phyloP scores from a whole-genome alignment of 2,329 filamentous ascomycete species.

The Claviceps pazoutovae region DNA sequence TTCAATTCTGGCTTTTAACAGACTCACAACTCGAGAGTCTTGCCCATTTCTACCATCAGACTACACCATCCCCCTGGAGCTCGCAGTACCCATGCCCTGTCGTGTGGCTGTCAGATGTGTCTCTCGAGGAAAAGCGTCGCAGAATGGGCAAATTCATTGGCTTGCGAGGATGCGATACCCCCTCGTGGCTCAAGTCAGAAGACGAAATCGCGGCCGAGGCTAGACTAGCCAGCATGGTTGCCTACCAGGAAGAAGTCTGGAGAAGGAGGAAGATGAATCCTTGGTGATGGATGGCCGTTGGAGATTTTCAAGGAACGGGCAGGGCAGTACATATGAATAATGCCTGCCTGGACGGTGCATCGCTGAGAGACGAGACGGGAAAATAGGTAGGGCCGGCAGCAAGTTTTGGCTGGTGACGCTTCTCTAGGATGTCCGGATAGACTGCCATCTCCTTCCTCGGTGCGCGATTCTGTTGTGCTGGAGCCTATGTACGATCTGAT shows the following conservation, averaged over 20 bases:
- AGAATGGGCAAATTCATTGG: constrained; percentile 65
- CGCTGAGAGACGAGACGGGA: too few relatives aligned
- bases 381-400: background rate
- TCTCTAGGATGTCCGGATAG: too few relatives aligned
- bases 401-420: background rate
- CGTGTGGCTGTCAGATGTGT: constrained; percentile 39
- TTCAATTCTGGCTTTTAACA: constrained; percentile 62
- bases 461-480: too few relatives aligned
- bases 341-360: too few relatives aligned
- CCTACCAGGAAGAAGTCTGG: constrained; percentile 31
- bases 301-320: too few relatives aligned
- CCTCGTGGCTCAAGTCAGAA: constrained; percentile 25
- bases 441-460: too few relatives aligned
- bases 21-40: constrained; percentile 55
- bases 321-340: too few relatives aligned
- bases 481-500: too few relatives aligned
- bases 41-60: constrained; percentile 62
- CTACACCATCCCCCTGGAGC: constrained; percentile 39
- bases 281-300: constrained; percentile 8
- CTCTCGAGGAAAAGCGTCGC: constrained; percentile 53
- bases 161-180: constrained; percentile 40
- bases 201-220: constrained; percentile 34
- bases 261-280: constrained; percentile 30
- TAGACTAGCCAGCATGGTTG: constrained; percentile 19
- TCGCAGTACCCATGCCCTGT: constrained; percentile 55